Evolutionary conservation across 2,329 filamentous ascomycete species (phyloP).

Genomic region (Leptodontidium sp.): DNA sequence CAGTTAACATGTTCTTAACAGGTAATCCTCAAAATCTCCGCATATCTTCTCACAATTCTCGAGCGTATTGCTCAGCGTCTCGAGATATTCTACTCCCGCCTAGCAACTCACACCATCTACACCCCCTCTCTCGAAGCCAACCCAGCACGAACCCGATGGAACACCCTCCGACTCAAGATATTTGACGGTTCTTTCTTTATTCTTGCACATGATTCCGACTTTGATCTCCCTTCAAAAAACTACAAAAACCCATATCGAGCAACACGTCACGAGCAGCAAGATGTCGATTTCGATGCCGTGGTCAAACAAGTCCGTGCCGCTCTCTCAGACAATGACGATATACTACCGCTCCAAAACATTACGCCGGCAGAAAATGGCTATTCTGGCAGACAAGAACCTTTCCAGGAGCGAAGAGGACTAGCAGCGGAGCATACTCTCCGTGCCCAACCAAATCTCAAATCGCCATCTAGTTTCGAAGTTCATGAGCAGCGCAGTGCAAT

Average conservation of each 20-base stretch:
- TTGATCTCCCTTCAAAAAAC: neutral
- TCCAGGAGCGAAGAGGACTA: neutral
- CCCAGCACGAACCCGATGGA: conserved; percentile 1
- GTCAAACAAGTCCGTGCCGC: conserved; percentile 4
- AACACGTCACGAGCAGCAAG: neutral
- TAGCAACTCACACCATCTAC: neutral
- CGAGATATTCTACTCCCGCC: conserved; percentile 2
- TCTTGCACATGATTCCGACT: neutral
- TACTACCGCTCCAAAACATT: neutral
- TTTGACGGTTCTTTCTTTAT: neutral
- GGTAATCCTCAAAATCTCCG: neutral
- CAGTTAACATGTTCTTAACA: neutral
- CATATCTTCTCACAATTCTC: neutral
- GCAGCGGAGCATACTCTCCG: neutral
- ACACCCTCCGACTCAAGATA: neutral
- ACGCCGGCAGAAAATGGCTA: neutral
- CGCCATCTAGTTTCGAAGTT: neutral
- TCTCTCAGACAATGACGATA: neutral
- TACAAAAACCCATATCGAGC: neutral
- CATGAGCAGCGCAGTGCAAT: neutral
- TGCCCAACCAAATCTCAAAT: conserved; percentile 1
- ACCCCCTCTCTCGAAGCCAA: conserved; percentile 4
- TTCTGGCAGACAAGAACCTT: neutral
- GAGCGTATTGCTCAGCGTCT: conserved; percentile 1
- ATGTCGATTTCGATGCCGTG: conserved; percentile 7